Evolutionary conservation across 805 yeast species (phyloP), one percentile per base, ranked within the genome.

Genomic region (Candida alai): DNA sequence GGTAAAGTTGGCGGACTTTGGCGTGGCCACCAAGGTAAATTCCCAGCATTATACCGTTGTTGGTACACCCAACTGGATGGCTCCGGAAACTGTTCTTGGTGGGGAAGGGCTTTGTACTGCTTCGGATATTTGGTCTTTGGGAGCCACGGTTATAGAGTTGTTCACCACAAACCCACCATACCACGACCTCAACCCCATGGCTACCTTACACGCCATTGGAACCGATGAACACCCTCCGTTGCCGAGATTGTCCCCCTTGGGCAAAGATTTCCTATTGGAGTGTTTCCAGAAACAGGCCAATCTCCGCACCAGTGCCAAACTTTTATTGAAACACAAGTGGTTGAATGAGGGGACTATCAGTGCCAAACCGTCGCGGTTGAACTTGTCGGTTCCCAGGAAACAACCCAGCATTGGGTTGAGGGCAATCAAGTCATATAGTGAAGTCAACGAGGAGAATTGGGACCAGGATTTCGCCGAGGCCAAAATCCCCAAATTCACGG

Each of bases 41-140:
- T 44, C 50, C 21, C 62, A 45, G 47, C 72, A 61, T 42, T 50
- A 50, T 32, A 68, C 71, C 2, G 78, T 76, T 6, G 75, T 72
- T 11, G 98, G 98, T 2, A 87, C 97, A 0, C 95, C 97, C 0
- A 84, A 90, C 53, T 93, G 97, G 97, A 89, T 93, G 96, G 97
- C 98, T 0, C 98, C 98, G 0, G 98, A 93, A 52, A 79, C 94
- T 2, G 84, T 93, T 4, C 68, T 80, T 26, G 79, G 87, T 1
- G 72, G 72, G 47, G 84, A 82, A 49, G 95, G 94, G 3, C 83
- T 90, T 2, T 80, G 94, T 7, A 77, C 90, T 0, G 83, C 94
- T 2, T 85, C 95, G 2, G 98, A 93, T 60, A 76, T 84, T 19
- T 84, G 93, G 97, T 84, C 95, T 6, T 58, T 93, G 18, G 98